Evolutionary conservation across 2,329 filamentous ascomycete species (phyloP), one percentile per base, ranked within the genome.

Genomic region (Alternaria alternata): DNA sequence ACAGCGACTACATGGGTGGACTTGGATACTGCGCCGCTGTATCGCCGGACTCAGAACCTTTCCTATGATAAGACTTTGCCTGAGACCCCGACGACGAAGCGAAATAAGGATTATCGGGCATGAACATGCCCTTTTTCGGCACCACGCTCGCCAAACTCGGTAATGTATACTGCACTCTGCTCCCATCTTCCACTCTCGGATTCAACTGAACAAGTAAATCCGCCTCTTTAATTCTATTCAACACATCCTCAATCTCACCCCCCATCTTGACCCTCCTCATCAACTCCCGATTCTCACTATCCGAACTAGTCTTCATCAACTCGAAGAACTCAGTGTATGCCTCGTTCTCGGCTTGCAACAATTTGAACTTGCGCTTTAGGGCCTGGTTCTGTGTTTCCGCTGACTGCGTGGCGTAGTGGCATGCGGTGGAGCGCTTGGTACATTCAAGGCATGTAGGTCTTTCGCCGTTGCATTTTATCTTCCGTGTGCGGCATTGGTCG

Each of bases 231-330:
- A 67, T 57, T 14, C 63, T 57, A 11, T 51, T 59, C 20, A 69
- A 34, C 8, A 69, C 51, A 32, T 51, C 54, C 5, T 64, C 55
- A 9, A 59, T 51, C 39, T 60, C 54, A 20, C n/a, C 51, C 4
- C 68, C 67, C 36, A 48, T 61, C 32, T 57, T 62, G 34, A 70
- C 60, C 24, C 65, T 34, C 8, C 64, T 43, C 22, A 69, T 18
- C 32, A 71, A 59, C 30, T 59, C 64, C 9, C 49, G 34, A 3
- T 53, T 53, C 9, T 67, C 65, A 20, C 56, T 43, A 18, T 67
- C 67, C 14, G 63, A 26, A 8, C 58, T 24, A 7, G 59, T 59
- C 26, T 58, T 49, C 11, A 68, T 56, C 11, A 68, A 43, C 8
- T 51, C 26, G 43, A 67, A 62, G 3, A 67, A 28, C 36, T 69